Base-by-base conservation (phyloP, 2,329 filamentous ascomycete species). In the Ceratocystis albifundus region DNA sequence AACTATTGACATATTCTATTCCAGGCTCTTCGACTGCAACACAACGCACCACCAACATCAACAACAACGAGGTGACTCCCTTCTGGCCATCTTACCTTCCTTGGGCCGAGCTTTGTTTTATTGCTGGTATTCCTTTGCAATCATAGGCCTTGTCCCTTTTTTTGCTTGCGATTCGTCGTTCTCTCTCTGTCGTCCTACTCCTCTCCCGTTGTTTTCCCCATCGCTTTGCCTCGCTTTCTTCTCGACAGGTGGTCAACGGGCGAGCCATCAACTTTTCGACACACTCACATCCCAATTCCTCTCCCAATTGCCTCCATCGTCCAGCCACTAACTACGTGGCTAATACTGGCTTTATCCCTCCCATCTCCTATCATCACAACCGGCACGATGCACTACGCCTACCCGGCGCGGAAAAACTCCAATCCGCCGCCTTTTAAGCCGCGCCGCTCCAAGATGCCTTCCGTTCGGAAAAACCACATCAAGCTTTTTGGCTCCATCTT, bases 351-450 rank as follows among this genome's bases (percentile, higher is more conserved):
- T 65, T 53, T 59, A 32, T 63, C 61, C 30, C 44, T 28, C 44
- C 12, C 20, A 32, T 63, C 44, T 28, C 44, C 12, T 30, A 32
- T 63, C 48, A 22, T 25, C 48, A 61, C 44, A 17, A 67, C 57
- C 59, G 48, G 69, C 72, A 79, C 72, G 71, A 94, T 96, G 90
- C 92, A 96, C 76, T 91, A 93, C 80, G 90, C 92, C 70, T 86
- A 95, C 72, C 91, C 91, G 66, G 84, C 90, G 72, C 88, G 91
- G 75, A 96, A 93, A 78, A 85, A 83, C 73, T 93, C 89, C 70
- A 85, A 88, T 73, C 84, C 88, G 70, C 84, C 86, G 70, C 86
- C 87, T 36, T 93, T 89, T 76, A 80, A 81, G 70, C 80, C 83
- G 61, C 81, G 85, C 72, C 80, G 82, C 70, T 78, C 84, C 72